Evolutionary conservation across 805 yeast species (phyloP), one percentile per base, ranked within the genome.

Genomic region (Nakazawaea ambrosiae): DNA sequence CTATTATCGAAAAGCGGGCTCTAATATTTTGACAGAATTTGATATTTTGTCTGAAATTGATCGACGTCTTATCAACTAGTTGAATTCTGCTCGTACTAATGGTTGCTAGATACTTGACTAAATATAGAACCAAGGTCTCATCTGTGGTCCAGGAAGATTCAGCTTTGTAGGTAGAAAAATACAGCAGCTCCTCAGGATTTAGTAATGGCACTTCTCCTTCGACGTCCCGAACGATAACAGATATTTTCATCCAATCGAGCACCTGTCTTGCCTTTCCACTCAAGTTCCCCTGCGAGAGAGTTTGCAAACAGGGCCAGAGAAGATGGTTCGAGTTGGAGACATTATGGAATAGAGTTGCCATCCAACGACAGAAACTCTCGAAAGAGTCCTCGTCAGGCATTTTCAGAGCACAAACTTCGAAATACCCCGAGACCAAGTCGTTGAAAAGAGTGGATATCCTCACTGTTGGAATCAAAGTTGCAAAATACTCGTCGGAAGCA

Each of bases 1-100:
- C 32, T 4, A 38, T 17, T 9, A 38, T 16, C 5, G 10, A 5
- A 25, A 32, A 38, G 4, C 25, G 23, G 17, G 27, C 25, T 12
- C 17, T 28, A 15, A 38, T 11, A 12, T 33, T 22, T 15, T 18
- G 17, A 27, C 22, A 38, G 25, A 18, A 38, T 1, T 12, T 4
- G n/a, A 38, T 17, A 20, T 38, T 23, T 5, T 33, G 34, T 29
- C 41, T 32, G 25, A 20, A 37, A 7, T 19, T 27, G 10, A n/a
- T 12, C 5, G 8, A 2, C 8, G 16, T 12, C 32, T n/a, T n/a
- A n/a, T n/a, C n/a, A n/a, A n/a, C n/a, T n/a, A 14, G 28, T 12
- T 20, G 15, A 18, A 22, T 8, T 8, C 10, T 8, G 10, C 10
- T 22, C 10, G 24, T 8, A 10, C 24, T 22, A 8, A 22, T 10